Conservation (phyloP, 2,329 filamentous ascomycete species). For the Hymenoscyphus repandus region DNA sequence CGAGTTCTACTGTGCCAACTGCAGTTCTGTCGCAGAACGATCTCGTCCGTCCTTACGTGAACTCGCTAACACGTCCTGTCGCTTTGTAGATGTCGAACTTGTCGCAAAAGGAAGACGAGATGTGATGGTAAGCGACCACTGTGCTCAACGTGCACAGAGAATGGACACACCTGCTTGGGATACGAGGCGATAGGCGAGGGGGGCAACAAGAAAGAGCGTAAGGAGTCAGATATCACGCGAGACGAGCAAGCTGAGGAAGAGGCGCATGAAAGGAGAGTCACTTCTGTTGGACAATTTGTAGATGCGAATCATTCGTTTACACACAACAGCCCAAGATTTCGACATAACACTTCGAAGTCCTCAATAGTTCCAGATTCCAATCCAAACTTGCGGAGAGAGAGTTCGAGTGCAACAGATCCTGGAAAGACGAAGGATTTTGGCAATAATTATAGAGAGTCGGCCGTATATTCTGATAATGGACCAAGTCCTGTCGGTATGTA, state of each 20-base stretch:
- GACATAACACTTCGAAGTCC: background rate
- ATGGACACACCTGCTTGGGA: constrained; percentile 63
- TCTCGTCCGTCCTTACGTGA: background rate
- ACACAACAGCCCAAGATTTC: background rate
- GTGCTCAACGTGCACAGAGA: constrained; percentile 68
- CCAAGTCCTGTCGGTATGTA: constrained; percentile 31
- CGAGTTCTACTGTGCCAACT: background rate
- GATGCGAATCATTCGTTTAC: constrained; percentile 1
- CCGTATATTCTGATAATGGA: constrained; percentile 22
- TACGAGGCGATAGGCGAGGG: constrained; percentile 43
- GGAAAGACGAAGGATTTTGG: constrained; percentile 1
- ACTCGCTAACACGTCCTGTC: background rate
- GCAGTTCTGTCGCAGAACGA: background rate
- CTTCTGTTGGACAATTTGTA: background rate
- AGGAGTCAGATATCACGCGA: constrained; percentile 22
- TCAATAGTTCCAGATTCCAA: constrained; percentile 7
- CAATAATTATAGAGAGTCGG: constrained; percentile 18
- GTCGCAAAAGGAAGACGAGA: constrained; percentile 70
- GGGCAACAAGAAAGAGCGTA: constrained; percentile 14
- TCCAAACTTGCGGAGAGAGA: background rate
- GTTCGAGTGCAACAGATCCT: constrained; percentile 3
- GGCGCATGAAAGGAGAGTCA: constrained; percentile 16
- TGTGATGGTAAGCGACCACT: constrained; percentile 68
- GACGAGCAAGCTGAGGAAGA: constrained; percentile 35
- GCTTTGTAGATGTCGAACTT: constrained; percentile 57